Percentiles rank a stretch among this genome's conserved stretches.
These are phyloP conservation scores for Albugo candida DNA, from an alignment of 352 stramenopile species.

Conservation along the genomic window DNA sequence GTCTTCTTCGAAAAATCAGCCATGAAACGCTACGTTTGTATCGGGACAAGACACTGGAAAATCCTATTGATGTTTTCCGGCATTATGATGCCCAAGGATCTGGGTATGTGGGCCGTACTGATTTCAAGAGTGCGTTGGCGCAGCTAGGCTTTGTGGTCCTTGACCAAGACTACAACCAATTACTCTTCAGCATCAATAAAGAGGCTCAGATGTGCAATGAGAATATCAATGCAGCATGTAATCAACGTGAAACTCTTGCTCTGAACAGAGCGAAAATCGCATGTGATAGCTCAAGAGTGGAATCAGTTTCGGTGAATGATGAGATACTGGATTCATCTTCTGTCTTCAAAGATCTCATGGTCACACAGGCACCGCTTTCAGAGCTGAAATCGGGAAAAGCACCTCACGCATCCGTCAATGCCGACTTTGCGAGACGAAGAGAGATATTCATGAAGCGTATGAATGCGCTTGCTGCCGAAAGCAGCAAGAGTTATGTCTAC, in stretches of 20 bases:
- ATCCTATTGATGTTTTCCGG: slow-evolving; percentile 17
- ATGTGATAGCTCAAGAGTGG: background rate
- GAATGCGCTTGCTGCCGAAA: slow-evolving; percentile 40
- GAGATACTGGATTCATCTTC: background rate
- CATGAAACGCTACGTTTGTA: slow-evolving; percentile 23
- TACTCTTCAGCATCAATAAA: background rate
- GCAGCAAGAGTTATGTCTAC: slow-evolving; percentile 51
- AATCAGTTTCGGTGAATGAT: background rate
- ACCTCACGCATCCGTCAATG: slow-evolving; percentile 7
- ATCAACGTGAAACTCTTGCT: background rate
- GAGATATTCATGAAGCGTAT: slow-evolving; percentile 54
- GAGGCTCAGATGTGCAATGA: too few species aligned
- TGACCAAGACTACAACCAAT: slow-evolving; percentile 27
- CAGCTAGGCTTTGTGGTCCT: slow-evolving; percentile 51
- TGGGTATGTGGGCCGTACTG: slow-evolving; percentile 27
- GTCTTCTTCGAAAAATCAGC: slow-evolving; percentile 43
- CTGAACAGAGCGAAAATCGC: background rate
- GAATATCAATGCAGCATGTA: too few species aligned
- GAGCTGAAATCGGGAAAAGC: background rate
- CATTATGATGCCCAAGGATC: slow-evolving; percentile 23
- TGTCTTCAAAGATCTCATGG: background rate
- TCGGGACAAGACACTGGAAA: slow-evolving; percentile 14
- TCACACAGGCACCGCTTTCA: background rate
- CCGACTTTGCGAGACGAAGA: slow-evolving; percentile 52
- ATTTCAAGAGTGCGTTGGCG: slow-evolving; percentile 42